These are phyloP conservation scores for Podospora bellae-mahoneyi DNA, from an alignment of 495 filamentous ascomycete species.

Conservation along the genomic window DNA sequence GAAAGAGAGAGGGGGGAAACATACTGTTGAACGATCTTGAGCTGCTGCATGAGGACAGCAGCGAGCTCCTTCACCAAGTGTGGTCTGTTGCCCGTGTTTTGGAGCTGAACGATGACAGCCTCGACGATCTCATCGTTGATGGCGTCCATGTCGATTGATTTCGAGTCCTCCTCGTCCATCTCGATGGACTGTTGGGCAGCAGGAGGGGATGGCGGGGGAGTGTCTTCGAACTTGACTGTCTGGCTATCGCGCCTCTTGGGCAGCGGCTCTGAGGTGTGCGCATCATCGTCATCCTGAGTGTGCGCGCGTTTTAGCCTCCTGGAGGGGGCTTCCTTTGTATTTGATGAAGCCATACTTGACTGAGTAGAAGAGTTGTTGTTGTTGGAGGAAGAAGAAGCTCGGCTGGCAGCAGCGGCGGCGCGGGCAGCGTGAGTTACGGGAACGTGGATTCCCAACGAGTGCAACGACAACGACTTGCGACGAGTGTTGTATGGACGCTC, in stretches of 20 bases:
- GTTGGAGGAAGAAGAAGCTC: slow-evolving; percentile 23
- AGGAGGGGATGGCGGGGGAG: slow-evolving; percentile 79
- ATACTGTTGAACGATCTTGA: slow-evolving; percentile 88
- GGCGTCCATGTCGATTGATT: slow-evolving; percentile 74
- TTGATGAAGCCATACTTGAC: slow-evolving; percentile 50
- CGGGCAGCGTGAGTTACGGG: slow-evolving; percentile 67
- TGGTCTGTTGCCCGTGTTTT: slow-evolving; percentile 87
- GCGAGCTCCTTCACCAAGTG: slow-evolving; percentile 95
- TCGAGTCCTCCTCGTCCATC: slow-evolving; percentile 39
- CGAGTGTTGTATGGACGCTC: slow-evolving; percentile 87
- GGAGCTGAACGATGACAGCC: slow-evolving; percentile 83
- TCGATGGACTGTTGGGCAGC: slow-evolving; percentile 37
- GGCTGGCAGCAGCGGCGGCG: slow-evolving; percentile 35
- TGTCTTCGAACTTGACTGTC: slow-evolving; percentile 59
- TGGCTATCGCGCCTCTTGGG: slow-evolving; percentile 46
- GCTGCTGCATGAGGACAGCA: slow-evolving; percentile 66
- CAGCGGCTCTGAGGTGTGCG: slow-evolving; percentile 49
- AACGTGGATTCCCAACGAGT: slow-evolving; percentile 88
- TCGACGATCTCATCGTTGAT: slow-evolving; percentile 96
- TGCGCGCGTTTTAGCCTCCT: slow-evolving; percentile 89
- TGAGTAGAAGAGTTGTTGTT: slow-evolving; percentile 48
- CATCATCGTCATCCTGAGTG: slow-evolving; percentile 49
- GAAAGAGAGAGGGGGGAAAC: slow-evolving; percentile 31
- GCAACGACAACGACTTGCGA: slow-evolving; percentile 91
- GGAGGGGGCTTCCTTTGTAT: slow-evolving; percentile 57